Percentiles rank a stretch among this genome's conserved stretches.
phyloP scores from a whole-genome alignment of 176 grass and related monocot species.

The Lolium multiflorum region DNA sequence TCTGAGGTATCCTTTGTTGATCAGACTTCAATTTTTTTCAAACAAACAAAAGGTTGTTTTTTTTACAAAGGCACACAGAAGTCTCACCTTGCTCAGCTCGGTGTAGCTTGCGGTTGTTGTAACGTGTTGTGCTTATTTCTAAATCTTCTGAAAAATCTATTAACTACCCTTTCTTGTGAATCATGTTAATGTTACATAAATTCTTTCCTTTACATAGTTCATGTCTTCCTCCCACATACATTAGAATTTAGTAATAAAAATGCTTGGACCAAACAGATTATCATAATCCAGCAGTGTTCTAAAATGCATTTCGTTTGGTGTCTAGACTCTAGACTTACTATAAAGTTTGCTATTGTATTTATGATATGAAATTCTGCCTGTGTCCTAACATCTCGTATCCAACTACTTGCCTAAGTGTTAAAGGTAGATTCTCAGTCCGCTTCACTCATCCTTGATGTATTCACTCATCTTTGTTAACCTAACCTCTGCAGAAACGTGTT shows the following conservation, averaged over 20 bases:
- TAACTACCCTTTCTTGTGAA: background rate
- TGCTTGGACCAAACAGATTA: background rate
- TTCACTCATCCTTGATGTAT: conserved; percentile 29
- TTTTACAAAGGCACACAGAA: background rate
- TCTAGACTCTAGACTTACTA: background rate
- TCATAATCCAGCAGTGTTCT: background rate
- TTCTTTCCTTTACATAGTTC: background rate
- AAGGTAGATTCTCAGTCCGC: background rate
- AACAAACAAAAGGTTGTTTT: conserved; percentile 10
- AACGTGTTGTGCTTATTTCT: background rate
- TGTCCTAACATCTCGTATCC: conserved; percentile 9
- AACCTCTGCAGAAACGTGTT: conserved; percentile 68
- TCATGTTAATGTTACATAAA: background rate
- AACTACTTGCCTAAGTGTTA: background rate
- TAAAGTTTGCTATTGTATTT: background rate
- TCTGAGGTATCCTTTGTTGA: conserved; percentile 63
- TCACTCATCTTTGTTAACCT: conserved; percentile 12
- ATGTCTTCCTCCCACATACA: background rate
- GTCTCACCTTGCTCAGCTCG: conserved; percentile 6
- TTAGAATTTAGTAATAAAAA: background rate
- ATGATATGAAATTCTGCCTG: background rate
- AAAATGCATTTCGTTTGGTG: background rate
- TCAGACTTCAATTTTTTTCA: conserved; percentile 11
- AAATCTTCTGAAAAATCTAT: background rate
- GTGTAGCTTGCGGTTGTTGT: background rate